Evolutionary conservation across 768 basidiomycete genomes (phyloP), one percentile per base, ranked within the genome.

Genomic region (Candolleomyces efflorescens): DNA sequence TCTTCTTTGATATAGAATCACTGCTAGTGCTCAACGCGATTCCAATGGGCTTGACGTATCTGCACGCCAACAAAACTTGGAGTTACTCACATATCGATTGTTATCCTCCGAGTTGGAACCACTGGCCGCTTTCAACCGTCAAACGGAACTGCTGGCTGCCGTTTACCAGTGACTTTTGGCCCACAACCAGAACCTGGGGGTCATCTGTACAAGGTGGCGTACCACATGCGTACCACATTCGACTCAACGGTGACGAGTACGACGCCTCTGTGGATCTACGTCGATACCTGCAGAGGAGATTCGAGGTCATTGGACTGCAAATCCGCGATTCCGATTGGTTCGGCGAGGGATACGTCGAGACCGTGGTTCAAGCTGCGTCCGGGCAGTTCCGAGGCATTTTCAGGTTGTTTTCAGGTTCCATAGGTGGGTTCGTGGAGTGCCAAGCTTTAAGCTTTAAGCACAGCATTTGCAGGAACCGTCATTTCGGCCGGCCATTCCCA

Each of bases 301-400:
- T 56, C 41, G 17, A 27, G 15, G 32, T 24, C 12, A 49, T 48
- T 20, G 46, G 26, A 9, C 18, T 45, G 9, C 45, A 20, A n/a
- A 49, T 11, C n/a, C 12, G 26, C 43, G n/a, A 41, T 36, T 46
- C 45, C n/a, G 15, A 27, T 7, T 56, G 55, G 55, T 46, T 46
- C 10, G 23, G 44, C 12, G 32, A 56, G 23, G 22, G 37, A 7
- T 23, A 18, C 4, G 17, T 56, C 11, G 10, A 3, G 2, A 49
- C 17, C n/a, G 17, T 56, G 18, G 46, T 56, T 7, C 20, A 5
- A 15, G n/a, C 36, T 12, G 44, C 55, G 18, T 56, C 55, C 3
- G 55, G 55, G 17, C 55, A 56, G 55, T 56, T 56, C n/a, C n/a
- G n/a, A n/a, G n/a, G n/a, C 20, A 49, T 56, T n/a, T 56, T 48